Conservation (phyloP, 2,329 filamentous ascomycete genomes). For the Emergomyces africanus region DNA sequence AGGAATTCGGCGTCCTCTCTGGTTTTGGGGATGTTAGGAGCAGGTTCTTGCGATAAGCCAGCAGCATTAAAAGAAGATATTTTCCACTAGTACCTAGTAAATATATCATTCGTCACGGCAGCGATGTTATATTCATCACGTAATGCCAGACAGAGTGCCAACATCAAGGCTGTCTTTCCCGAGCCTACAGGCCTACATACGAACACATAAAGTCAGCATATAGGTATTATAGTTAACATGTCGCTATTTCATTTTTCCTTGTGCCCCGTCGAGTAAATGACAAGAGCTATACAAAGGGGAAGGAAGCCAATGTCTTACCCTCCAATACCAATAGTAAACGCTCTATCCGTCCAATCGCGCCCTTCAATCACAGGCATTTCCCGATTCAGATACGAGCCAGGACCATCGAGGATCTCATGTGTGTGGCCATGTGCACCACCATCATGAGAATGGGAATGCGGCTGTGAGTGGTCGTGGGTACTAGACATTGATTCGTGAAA, state of each 20-base stretch:
- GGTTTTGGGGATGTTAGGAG: conserved; percentile 6
- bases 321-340: conserved; percentile 96
- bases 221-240: not conserved
- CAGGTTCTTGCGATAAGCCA: not conserved
- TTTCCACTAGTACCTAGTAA: conserved; percentile 56
- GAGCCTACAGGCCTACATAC: conserved; percentile 72
- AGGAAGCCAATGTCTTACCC: conserved; percentile 47
- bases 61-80: not conserved
- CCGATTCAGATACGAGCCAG: conserved; percentile 75
- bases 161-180: conserved; percentile 95
- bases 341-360: conserved; percentile 73
- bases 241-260: not conserved
- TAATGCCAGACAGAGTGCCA: conserved; percentile 75
- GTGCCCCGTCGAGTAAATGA: not conserved
- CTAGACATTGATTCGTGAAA: not conserved
- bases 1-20: conserved; percentile 96
- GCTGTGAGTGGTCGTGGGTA: conserved; percentile 10
- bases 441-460: conserved; percentile 46
- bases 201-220: not conserved
- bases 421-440: conserved; percentile 70
- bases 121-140: conserved; percentile 74
- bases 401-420: conserved; percentile 89
- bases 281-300: not conserved
- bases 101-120: conserved; percentile 97
- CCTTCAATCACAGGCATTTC: conserved; percentile 92